Evolutionary conservation across 768 basidiomycete species (phyloP).

Genomic region (Podaxis mareebaensis): DNA sequence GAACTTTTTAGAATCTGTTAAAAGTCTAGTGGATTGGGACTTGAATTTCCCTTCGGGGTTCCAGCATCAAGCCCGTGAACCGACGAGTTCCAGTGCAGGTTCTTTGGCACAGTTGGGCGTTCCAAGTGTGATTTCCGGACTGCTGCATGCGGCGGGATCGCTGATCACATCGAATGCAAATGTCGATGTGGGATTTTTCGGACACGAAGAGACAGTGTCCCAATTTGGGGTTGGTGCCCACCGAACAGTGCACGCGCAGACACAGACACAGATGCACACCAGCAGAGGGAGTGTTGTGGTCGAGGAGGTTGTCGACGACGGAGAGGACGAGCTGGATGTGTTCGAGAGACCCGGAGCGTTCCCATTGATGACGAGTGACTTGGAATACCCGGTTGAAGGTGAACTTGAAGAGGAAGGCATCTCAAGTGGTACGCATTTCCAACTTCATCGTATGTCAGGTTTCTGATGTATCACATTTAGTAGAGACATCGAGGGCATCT

Average conservation of each 20-base stretch:
- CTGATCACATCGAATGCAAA: neutral
- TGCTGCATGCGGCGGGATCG: neutral
- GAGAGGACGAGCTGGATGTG: conserved; percentile 14
- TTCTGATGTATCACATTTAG: neutral
- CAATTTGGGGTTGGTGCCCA: neutral
- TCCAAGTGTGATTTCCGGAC: neutral
- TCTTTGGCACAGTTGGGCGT: neutral
- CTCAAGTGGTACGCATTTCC: neutral
- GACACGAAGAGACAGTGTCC: neutral
- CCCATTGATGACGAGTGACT: conserved; percentile 13
- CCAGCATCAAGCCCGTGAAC: neutral
- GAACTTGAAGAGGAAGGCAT: neutral
- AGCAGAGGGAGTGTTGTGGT: too few relatives aligned
- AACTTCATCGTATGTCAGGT: neutral
- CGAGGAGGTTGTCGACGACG: conserved; percentile 14
- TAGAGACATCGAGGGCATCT: neutral
- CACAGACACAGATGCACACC: too few relatives aligned
- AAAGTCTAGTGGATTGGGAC: neutral
- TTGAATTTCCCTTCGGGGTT: neutral
- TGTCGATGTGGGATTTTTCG: neutral
- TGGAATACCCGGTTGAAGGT: conserved; percentile 2
- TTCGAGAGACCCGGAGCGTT: conserved; percentile 5
- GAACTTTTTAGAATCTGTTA: neutral
- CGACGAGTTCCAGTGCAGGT: neutral
- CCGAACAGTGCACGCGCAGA: neutral